Percentiles rank a stretch among this genome's conserved stretches.
Conservation (phyloP, 495 filamentous ascomycete genomes). For the Geoglossum glabrum region DNA sequence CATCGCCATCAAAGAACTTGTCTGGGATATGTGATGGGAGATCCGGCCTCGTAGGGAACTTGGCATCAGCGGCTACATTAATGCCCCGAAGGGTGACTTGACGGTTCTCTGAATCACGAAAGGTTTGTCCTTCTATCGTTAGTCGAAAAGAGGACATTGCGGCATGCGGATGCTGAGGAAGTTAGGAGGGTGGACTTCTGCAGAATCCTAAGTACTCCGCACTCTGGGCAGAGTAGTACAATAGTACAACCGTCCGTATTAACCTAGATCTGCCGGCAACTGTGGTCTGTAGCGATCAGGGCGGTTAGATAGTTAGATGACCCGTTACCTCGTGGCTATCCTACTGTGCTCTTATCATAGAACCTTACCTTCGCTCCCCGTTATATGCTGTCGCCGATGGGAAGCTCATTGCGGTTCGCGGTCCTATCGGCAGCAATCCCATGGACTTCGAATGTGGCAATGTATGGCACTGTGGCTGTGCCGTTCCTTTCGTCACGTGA, state of each 20-base stretch:
- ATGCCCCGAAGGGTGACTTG: slow-evolving; percentile 49
- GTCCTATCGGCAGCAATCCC: too few species aligned
- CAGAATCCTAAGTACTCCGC: background rate
- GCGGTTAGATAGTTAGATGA: too few species aligned
- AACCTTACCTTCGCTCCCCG: too few species aligned
- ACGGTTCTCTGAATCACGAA: slow-evolving; percentile 48
- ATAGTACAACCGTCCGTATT: background rate
- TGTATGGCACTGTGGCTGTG: too few species aligned
- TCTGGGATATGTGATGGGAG: slow-evolving; percentile 59
- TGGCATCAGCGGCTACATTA: slow-evolving; percentile 44
- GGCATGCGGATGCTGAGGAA: background rate
- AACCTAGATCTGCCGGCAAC: background rate
- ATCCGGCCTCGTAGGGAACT: slow-evolving; percentile 27
- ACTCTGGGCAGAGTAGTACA: background rate
- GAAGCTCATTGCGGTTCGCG: too few species aligned
- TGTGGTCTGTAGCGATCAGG: too few species aligned
- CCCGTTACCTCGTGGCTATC: too few species aligned
- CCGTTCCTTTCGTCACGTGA: too few species aligned
- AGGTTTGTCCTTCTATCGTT: slow-evolving; percentile 61
- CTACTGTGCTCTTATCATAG: too few species aligned
- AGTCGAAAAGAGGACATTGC: slow-evolving; percentile 22
- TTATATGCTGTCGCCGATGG: too few species aligned
- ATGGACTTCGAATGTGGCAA: too few species aligned
- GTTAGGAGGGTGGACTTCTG: background rate
- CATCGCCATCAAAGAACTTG: slow-evolving; percentile 81